Conservation (phyloP, 2,329 filamentous ascomycete genomes). For the Aspergillus jensenii region DNA sequence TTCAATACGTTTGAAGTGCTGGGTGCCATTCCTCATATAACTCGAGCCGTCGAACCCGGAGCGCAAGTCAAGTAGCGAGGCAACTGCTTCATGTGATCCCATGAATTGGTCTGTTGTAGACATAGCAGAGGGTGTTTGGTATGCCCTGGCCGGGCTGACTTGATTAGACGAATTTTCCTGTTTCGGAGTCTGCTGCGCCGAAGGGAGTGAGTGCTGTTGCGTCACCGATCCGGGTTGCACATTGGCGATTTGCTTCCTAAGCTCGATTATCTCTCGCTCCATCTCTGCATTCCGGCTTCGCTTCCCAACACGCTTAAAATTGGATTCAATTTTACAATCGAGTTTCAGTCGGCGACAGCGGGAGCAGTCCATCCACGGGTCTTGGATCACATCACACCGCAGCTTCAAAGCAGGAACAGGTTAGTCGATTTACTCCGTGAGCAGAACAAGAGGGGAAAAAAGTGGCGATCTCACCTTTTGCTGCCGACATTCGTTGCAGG, state of each 20-base stretch:
- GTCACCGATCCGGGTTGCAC: slow-evolving; percentile 28
- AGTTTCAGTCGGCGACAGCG: slow-evolving; percentile 64
- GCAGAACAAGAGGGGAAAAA: background rate
- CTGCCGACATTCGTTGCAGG: slow-evolving; percentile 69
- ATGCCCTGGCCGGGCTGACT: slow-evolving; percentile 32
- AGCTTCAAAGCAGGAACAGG: slow-evolving; percentile 48
- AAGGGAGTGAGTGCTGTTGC: slow-evolving; percentile 22
- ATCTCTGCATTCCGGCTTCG: slow-evolving; percentile 65
- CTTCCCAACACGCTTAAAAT: slow-evolving; percentile 68
- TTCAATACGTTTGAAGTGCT: slow-evolving; percentile 54
- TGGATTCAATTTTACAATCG: slow-evolving; percentile 65
- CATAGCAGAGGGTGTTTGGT: slow-evolving; percentile 36
- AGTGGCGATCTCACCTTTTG: slow-evolving; percentile 56
- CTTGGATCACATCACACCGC: slow-evolving; percentile 65
- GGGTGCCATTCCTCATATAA: slow-evolving; percentile 50
- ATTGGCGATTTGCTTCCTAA: slow-evolving; percentile 49
- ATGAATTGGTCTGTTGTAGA: slow-evolving; percentile 44
- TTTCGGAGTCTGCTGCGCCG: slow-evolving; percentile 33
- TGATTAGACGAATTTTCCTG: slow-evolving; percentile 37
- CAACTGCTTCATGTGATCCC: slow-evolving; percentile 51
- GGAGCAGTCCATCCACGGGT: slow-evolving; percentile 62
- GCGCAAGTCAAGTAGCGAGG: slow-evolving; percentile 50
- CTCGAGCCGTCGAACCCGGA: slow-evolving; percentile 46
- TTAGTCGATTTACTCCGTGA: slow-evolving; percentile 2
- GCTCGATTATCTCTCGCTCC: slow-evolving; percentile 58